Base-by-base conservation (phyloP, 2,329 filamentous ascomycete species). In the Colletotrichum cuscutae region DNA sequence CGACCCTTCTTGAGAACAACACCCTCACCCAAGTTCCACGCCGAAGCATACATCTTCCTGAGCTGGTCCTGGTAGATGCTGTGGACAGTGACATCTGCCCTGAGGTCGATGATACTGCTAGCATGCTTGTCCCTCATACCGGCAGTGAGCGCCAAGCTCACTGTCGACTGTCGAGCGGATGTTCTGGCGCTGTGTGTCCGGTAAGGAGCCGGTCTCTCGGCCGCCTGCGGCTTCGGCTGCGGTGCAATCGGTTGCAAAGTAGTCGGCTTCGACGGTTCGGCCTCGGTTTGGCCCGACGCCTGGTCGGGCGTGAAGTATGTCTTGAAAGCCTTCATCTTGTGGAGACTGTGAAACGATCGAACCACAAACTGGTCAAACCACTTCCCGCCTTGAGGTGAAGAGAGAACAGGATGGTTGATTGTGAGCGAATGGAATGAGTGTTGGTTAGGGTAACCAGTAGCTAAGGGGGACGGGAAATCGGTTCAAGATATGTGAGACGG, bases 1-100 rank as follows among this genome's bases (percentile, higher is more conserved):
- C 85, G 84, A 0, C 80, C 77, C 76, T 86, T 87, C 80, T 90
- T 90, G 65, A 90, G 78, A 2, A 90, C 82, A 2, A 89, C 86
- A 75, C 89, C 89, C 79, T 90, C 88, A 13, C 87, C 86, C 12
- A 82, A 77, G 11, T 67, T 74, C 63, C 64, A 74, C 15, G 64
- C 61, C 56, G 71, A 71, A 9, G 73, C 71, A 4, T 74, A 75
- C 56, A 71, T 63, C 59, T 73, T 75, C 52, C 73, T 67, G 12
- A 75, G 67, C 63, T 75, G 73, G 12, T 75, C 73, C 52, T 75
- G 73, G 49, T 73, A 75, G 46, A 75, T 65, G 37, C 71, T 68
- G 54, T 74, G 71, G 15, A 74, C 73, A 22, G 68, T 74, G 26
- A 75, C 73, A 35, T 75, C 73, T 22, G 73, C 71, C 37, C 64